Percentiles rank a stretch among this genome's conserved stretches.
Evolutionary conservation across 306 rosid genomes (phyloP).

Genomic region (Cicer bijugum): DNA sequence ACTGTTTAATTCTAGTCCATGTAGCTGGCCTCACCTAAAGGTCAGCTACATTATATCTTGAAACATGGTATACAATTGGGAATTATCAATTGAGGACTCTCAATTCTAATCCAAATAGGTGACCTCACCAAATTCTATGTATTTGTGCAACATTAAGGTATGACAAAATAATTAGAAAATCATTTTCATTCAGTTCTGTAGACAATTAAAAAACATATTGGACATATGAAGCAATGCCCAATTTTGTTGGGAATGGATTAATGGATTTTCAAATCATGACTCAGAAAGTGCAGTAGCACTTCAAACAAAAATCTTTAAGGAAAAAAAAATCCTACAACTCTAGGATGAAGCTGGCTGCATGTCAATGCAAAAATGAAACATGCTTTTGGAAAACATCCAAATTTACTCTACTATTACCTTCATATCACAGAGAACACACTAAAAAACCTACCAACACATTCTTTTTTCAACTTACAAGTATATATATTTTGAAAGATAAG

Average conservation of each 20-base stretch:
- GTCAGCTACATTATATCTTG: background rate
- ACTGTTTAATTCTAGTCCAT: background rate
- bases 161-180: conserved; percentile 14
- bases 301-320: conserved; percentile 6
- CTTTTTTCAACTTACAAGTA: conserved; percentile 1
- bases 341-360: conserved; percentile 30
- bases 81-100: background rate
- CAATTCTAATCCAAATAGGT: background rate
- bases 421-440: conserved; percentile 2
- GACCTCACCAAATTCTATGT: background rate
- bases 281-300: background rate
- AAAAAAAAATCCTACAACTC: background rate
- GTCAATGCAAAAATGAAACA: background rate
- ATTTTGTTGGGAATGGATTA: conserved; percentile 8
- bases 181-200: background rate
- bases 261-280: conserved; percentile 6
- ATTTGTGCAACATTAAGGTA: background rate
- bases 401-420: background rate
- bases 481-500: background rate
- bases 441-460: conserved; percentile 5
- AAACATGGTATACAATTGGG: background rate
- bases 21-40: background rate
- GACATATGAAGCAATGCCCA: background rate
- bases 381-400: background rate
- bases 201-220: conserved; percentile 11